These are phyloP conservation scores for Pseudogymnoascus sp. DNA, from an alignment of 2,329 filamentous ascomycete genomes.

Conservation along the genomic window DNA sequence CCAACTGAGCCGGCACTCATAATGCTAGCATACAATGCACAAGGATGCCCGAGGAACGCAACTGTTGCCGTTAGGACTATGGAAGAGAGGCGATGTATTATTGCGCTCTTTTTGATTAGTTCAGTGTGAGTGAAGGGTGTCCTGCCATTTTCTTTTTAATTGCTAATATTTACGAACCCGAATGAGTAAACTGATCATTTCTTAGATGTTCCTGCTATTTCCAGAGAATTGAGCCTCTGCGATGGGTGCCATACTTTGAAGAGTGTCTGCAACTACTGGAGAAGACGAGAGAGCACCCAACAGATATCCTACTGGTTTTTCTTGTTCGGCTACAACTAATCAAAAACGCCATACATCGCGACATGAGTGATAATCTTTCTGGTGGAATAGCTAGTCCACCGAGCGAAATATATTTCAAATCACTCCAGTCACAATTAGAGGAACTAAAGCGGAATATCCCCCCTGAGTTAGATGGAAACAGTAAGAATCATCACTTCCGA, in stretches of 20 bases:
- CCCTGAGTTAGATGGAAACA: neutral
- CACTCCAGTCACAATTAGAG: neutral
- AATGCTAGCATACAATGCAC: neutral
- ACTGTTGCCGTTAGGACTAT: slow-evolving; percentile 10
- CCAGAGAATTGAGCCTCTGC: slow-evolving; percentile 12
- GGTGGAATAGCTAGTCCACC: neutral
- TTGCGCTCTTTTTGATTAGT: slow-evolving; percentile 11
- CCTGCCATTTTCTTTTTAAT: neutral
- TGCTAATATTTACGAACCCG: neutral
- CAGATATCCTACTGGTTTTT: slow-evolving; percentile 9
- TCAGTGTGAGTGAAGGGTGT: slow-evolving; percentile 10
- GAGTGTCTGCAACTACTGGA: slow-evolving; percentile 11
- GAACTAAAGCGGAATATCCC: neutral
- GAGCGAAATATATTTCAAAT: slow-evolving; percentile 2
- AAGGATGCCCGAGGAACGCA: neutral
- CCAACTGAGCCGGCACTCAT: slow-evolving; percentile 11
- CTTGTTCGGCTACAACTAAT: neutral
- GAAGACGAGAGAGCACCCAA: slow-evolving; percentile 11
- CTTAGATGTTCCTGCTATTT: slow-evolving; percentile 12
- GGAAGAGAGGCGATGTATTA: slow-evolving; percentile 12
- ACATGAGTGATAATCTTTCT: neutral
- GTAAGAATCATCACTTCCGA: neutral
- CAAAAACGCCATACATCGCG: neutral
- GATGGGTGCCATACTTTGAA: slow-evolving; percentile 13
- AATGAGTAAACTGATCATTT: neutral